Evolutionary conservation across 2,329 filamentous ascomycete species (phyloP).

Genomic region (Talaromyces sp.): DNA sequence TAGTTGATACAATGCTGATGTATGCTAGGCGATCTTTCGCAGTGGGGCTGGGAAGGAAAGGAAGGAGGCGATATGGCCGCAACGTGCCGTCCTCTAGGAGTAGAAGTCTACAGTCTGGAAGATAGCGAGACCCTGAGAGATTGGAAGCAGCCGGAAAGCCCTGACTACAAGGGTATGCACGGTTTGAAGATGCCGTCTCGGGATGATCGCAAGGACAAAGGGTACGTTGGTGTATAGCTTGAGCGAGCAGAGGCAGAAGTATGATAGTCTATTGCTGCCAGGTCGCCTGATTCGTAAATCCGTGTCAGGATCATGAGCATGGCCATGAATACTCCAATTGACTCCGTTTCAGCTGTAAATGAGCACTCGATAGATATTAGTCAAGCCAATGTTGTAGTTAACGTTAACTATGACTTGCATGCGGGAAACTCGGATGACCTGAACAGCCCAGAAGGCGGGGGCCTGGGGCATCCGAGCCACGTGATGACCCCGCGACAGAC

Average conservation of each 20-base stretch:
- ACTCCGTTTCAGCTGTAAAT: neutral
- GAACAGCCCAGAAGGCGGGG: neutral
- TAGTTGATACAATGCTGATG: neutral
- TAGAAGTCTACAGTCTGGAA: constrained; percentile 64
- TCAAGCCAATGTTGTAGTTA: neutral
- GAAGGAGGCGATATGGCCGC: constrained; percentile 52
- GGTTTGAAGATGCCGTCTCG: constrained; percentile 53
- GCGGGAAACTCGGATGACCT: neutral
- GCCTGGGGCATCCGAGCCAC: constrained; percentile 8
- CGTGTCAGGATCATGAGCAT: too few species aligned
- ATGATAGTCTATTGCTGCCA: neutral
- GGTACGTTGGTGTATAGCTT: neutral
- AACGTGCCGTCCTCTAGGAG: constrained; percentile 68
- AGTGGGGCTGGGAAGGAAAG: constrained; percentile 71
- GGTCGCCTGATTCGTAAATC: too few species aligned
- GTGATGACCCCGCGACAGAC: constrained; percentile 4
- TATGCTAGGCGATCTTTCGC: constrained; percentile 59
- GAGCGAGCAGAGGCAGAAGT: neutral
- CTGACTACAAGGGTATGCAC: constrained; percentile 62
- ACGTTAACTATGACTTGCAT: neutral
- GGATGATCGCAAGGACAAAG: constrained; percentile 17
- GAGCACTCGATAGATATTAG: neutral
- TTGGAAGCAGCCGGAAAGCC: constrained; percentile 59
- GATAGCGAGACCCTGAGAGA: constrained; percentile 51
- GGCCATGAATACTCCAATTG: neutral